Evolutionary conservation across 75 land plant genomes (phyloP), one percentile per base, ranked within the genome.

Genomic region (Adiantum capillusveneris): DNA sequence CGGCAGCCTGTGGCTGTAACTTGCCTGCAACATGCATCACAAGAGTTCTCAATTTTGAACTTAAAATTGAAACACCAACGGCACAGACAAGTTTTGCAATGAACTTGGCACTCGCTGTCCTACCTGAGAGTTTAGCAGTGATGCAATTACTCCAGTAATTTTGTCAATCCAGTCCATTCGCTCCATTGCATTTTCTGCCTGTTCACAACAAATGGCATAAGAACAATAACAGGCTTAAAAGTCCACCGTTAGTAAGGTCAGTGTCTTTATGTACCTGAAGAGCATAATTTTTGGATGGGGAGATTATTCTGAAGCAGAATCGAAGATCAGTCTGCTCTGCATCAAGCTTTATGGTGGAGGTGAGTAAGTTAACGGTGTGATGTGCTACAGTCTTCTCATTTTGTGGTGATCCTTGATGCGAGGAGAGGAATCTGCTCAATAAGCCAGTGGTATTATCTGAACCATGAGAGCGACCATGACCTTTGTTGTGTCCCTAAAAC

Each of bases 271-370:
- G 29, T 70, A 90, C 97, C 91, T 91, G 97, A 53, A 94, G 77
- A 52, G 98, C 86, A 57, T 94, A 94, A 60, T 68, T 83, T 63
- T 94, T 94, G 11, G 91, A 76, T 12, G 98, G 98, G 24, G 98
- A 94, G 41, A 94, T 89, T 34, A 94, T 94, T 34, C 90, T 72
- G 64, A 94, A 94, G 66, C 98, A 94, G 66, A 94, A 94, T n/a
- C 98, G 79, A 16, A 94, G 58, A 75, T 94, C 98, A 59, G 95
- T 83, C 66, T 94, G 98, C 49, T 94, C 98, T 27, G 96, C 96
- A 78, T 94, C 96, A 57, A 90, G 84, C 79, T 94, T 94, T 31
- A 94, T 94, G n/a, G 96, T 94, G 44, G 98, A 85, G 7, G 96
- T 94, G 25, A 89, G 77, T 50, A 89, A 57, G 65, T 89, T 94